Conservation (phyloP, 2,329 filamentous ascomycete genomes). For the Xylaria sp. region DNA sequence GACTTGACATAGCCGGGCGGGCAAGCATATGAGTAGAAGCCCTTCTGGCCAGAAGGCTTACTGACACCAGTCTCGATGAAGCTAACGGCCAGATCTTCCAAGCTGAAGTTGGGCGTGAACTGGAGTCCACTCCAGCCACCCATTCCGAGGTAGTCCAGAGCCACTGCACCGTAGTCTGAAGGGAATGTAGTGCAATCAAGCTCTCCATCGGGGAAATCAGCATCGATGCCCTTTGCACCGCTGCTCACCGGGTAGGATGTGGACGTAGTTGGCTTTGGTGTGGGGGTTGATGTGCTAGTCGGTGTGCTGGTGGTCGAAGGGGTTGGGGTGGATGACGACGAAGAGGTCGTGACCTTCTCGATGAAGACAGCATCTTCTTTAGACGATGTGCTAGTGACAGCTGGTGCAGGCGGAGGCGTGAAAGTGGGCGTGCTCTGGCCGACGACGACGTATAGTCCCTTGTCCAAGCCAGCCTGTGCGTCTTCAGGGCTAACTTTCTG, state of each 20-base stretch:
- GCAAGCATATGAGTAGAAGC: constrained; percentile 94
- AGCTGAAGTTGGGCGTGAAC: constrained; percentile 63
- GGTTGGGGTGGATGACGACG: constrained; percentile 44
- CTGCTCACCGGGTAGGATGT: constrained; percentile 38
- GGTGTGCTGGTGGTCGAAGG: constrained; percentile 44
- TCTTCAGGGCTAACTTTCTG: constrained; percentile 69
- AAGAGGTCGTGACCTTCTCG: constrained; percentile 46
- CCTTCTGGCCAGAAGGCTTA: constrained; percentile 65
- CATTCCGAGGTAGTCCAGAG: constrained; percentile 74
- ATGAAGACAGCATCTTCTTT: constrained; percentile 49
- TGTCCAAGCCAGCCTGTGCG: constrained; percentile 76
- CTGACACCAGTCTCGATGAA: constrained; percentile 72
- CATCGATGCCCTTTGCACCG: constrained; percentile 66
- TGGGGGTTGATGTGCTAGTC: constrained; percentile 40
- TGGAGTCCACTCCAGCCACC: constrained; percentile 87
- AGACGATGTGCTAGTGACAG: constrained; percentile 50
- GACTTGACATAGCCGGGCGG: constrained; percentile 91
- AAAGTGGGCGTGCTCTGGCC: constrained; percentile 68
- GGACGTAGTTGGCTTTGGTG: constrained; percentile 46
- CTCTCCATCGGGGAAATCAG: constrained; percentile 79
- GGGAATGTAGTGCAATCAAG: constrained; percentile 80
- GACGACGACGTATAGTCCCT: constrained; percentile 75
- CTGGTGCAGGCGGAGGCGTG: constrained; percentile 54
- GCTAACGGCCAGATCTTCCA: constrained; percentile 64
- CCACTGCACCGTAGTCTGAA: constrained; percentile 80